Percentiles rank a stretch among this genome's conserved stretches.
These are phyloP conservation scores for Pseudocohnilembus persalinus DNA, from an alignment of 169 alveolate species.

Conservation along the genomic window DNA sequence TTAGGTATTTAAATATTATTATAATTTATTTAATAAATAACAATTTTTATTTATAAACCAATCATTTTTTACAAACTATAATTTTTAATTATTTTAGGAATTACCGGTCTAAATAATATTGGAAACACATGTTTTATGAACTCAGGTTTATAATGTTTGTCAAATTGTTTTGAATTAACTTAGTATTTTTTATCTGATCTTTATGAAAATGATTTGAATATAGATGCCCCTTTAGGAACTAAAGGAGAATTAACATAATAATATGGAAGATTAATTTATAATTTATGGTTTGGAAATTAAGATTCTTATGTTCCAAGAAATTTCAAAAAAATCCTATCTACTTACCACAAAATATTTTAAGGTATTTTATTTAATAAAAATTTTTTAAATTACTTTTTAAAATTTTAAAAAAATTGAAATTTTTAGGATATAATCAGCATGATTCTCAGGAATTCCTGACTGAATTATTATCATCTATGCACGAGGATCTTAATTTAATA, in stretches of 20 bases:
- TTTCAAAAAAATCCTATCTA: conserved; percentile 38
- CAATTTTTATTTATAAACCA: too few relatives aligned
- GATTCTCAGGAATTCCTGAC: conserved; percentile 32
- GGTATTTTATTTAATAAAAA: too few relatives aligned
- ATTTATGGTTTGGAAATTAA: conserved; percentile 28
- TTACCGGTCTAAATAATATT: conserved; percentile 40
- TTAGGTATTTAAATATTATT: background rate
- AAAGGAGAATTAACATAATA: conserved; percentile 43
- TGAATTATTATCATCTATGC: conserved; percentile 24
- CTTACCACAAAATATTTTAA: conserved; percentile 20
- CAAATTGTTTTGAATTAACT: conserved; percentile 32
- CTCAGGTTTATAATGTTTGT: conserved; percentile 46
- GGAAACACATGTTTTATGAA: conserved; percentile 58
- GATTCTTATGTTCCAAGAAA: conserved; percentile 39
- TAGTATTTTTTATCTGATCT: conserved; percentile 19
- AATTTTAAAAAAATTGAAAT: too few relatives aligned
- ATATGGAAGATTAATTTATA: conserved; percentile 37
- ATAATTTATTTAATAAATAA: too few relatives aligned
- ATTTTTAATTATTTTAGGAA: conserved; percentile 20
- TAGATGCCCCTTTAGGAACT: conserved; percentile 42
- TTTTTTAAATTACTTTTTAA: too few relatives aligned
- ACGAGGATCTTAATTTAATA: conserved; percentile 27
- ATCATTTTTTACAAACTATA: too few relatives aligned
- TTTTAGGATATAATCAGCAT: conserved; percentile 23
- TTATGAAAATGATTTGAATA: conserved; percentile 36